Conservation (phyloP, 2,329 filamentous ascomycete species). For the Aspergillus novofumigatus region DNA sequence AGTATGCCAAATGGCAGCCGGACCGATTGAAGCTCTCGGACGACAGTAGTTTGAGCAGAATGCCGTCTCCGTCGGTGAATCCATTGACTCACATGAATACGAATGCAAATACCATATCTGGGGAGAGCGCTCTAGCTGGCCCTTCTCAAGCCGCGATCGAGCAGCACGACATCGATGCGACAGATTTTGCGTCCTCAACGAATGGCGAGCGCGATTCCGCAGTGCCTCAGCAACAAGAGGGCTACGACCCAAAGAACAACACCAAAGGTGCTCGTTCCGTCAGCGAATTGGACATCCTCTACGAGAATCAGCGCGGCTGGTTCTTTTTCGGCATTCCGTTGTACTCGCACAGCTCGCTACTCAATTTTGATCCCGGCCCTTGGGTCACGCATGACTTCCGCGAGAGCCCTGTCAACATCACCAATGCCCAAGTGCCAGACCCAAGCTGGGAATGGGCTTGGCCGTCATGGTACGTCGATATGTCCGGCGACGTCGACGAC, state of each 20-base stretch:
- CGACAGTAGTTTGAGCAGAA: slow-evolving; percentile 7
- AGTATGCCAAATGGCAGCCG: slow-evolving; percentile 51
- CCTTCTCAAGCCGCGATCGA: background rate
- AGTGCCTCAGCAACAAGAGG: background rate
- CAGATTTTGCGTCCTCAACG: slow-evolving; percentile 12
- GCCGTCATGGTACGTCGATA: slow-evolving; percentile 69
- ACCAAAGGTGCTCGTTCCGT: slow-evolving; percentile 20
- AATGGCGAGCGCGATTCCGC: background rate
- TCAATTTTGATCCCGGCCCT: slow-evolving; percentile 76
- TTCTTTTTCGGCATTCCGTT: slow-evolving; percentile 85
- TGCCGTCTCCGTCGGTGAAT: slow-evolving; percentile 5
- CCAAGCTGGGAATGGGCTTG: slow-evolving; percentile 91
- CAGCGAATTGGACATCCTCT: slow-evolving; percentile 74
- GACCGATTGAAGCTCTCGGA: slow-evolving; percentile 50
- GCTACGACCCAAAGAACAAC: background rate
- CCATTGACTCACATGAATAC: slow-evolving; percentile 8
- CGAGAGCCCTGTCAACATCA: slow-evolving; percentile 63
- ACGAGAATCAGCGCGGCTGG: slow-evolving; percentile 89
- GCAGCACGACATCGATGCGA: slow-evolving; percentile 10
- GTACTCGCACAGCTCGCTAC: slow-evolving; percentile 82
- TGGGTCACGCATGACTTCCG: slow-evolving; percentile 71
- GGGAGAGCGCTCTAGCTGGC: slow-evolving; percentile 1
- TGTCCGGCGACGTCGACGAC: slow-evolving; percentile 77
- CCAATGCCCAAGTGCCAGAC: slow-evolving; percentile 87
- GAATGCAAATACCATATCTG: slow-evolving; percentile 5